phyloP scores from a whole-genome alignment of 768 basidiomycete genomes.

The Russula sp. region DNA sequence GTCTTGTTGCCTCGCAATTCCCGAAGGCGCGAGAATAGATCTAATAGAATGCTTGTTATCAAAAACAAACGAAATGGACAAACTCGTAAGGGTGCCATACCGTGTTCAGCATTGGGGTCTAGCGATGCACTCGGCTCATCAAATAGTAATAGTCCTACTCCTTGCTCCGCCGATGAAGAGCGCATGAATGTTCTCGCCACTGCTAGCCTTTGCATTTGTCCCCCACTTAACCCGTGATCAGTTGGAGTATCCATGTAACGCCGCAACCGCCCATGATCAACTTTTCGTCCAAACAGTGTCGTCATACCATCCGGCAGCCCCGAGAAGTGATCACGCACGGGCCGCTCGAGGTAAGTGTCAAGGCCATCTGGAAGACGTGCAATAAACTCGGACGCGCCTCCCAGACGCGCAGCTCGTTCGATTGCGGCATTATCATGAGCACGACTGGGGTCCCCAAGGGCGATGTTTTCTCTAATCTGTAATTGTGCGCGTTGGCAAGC shows the following conservation, averaged over 20 bases:
- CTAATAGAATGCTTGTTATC: constrained; percentile 26
- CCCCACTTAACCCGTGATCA: constrained; percentile 46
- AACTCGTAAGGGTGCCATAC: constrained; percentile 27
- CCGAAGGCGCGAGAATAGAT: constrained; percentile 67
- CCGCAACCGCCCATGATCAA: constrained; percentile 27
- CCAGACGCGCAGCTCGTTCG: constrained; percentile 58
- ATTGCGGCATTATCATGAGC: constrained; percentile 52
- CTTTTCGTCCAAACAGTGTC: constrained; percentile 55
- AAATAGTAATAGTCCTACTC: constrained; percentile 57
- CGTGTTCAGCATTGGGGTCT: constrained; percentile 73
- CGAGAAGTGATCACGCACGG: constrained; percentile 61
- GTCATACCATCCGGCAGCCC: constrained; percentile 58
- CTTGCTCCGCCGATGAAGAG: constrained; percentile 40
- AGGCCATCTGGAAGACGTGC: constrained; percentile 59
- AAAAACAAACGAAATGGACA: not conserved
- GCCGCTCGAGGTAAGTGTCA: constrained; percentile 66
- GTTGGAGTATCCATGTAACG: not conserved
- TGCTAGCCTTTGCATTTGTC: constrained; percentile 71
- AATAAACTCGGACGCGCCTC: constrained; percentile 63
- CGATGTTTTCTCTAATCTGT: constrained; percentile 75
- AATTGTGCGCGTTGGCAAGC: not conserved
- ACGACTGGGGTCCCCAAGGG: constrained; percentile 58
- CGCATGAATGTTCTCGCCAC: constrained; percentile 76
- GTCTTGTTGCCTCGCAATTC: constrained; percentile 68
- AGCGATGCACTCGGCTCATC: constrained; percentile 71